A percentile compares a stretch with the other conserved stretches of the same genome.
phyloP scores from a whole-genome alignment of 2,329 filamentous ascomycete genomes.

The Xylaria sp. region DNA sequence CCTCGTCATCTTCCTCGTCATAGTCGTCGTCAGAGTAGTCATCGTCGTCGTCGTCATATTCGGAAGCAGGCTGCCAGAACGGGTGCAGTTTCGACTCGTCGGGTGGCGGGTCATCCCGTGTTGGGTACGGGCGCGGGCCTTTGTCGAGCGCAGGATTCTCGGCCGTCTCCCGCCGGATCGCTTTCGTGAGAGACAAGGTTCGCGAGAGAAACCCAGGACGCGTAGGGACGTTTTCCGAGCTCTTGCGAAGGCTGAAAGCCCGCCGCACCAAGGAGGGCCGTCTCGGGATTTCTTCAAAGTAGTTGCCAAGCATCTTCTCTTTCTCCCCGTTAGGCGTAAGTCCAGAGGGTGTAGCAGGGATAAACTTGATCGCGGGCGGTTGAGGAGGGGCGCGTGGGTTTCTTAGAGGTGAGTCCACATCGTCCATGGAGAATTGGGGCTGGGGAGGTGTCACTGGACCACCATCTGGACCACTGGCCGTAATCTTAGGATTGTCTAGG shows the following conservation, averaged over 20 bases:
- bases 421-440: slow-evolving; percentile 50
- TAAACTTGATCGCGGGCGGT: slow-evolving; percentile 59
- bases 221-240: slow-evolving; percentile 46
- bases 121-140: slow-evolving; percentile 42
- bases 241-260: slow-evolving; percentile 54
- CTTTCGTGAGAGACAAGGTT: slow-evolving; percentile 57
- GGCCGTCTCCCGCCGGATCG: slow-evolving; percentile 37
- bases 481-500: slow-evolving; percentile 41
- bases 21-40: slow-evolving; percentile 38
- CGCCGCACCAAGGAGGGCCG: slow-evolving; percentile 58
- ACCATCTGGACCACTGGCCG: slow-evolving; percentile 43
- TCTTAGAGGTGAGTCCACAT: slow-evolving; percentile 63
- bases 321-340: slow-evolving; percentile 58
- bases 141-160: slow-evolving; percentile 33
- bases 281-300: slow-evolving; percentile 51
- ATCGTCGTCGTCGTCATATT: slow-evolving; percentile 36
- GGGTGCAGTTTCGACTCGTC: slow-evolving; percentile 62
- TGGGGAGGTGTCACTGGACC: slow-evolving; percentile 57
- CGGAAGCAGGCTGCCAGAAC: slow-evolving; percentile 60
- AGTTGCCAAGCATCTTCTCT: slow-evolving; percentile 56
- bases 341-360: slow-evolving; percentile 64
- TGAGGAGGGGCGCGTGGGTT: slow-evolving; percentile 64
- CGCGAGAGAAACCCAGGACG: slow-evolving; percentile 51
- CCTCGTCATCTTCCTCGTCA: slow-evolving; percentile 35
- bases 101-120: slow-evolving; percentile 48